Evolutionary conservation across 495 filamentous ascomycete species (phyloP), one percentile per base, ranked within the genome.

Genomic region (Coniosporium apollinis): DNA sequence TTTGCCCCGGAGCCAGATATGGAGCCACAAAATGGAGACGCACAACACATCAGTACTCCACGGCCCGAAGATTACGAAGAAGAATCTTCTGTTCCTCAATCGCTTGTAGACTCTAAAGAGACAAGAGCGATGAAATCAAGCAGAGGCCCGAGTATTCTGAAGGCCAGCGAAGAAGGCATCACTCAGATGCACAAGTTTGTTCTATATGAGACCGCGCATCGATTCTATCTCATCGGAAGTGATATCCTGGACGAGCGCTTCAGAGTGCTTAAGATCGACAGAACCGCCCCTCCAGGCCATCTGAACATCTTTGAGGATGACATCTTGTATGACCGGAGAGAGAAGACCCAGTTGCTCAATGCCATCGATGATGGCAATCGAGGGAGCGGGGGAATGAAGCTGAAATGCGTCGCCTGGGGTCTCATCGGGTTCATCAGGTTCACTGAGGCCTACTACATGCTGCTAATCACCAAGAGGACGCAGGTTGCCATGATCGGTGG

Each of bases 361-460:
- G 77, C 89, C 29, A 91, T 97, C 35, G 91, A 97, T 46, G 82
- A 97, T 52, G 91, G 87, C 1, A 96, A 96, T 51, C 89, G 79
- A 50, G 74, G 68, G 19, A 80, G 80, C 0, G 89, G 89, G n/a
- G 89, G 89, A 2, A 62, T 97, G 56, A 87, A 79, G 54, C 67
- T 92, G 37, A 82, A 77, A 42, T 89, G 82, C 56, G 91, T 74
- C 34, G 83, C 79, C 16, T 97, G 84, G 87, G 89, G 89, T 17
- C 61, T 97, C 19, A 62, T 97, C 17, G 89, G 89, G 1, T 96
- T 97, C 50, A 85, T 97, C 47, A 69, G 81, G 36, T 94, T 97
- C 50, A 97, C 89, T 5, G 86, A 83, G 5, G 74, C 81, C n/a
- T 94, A 84, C 52, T 97, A 97, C 45, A 96, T 97, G 86, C 66